Conservation (phyloP, 352 stramenopile genomes). For the Thalassiosira oceanica region DNA sequence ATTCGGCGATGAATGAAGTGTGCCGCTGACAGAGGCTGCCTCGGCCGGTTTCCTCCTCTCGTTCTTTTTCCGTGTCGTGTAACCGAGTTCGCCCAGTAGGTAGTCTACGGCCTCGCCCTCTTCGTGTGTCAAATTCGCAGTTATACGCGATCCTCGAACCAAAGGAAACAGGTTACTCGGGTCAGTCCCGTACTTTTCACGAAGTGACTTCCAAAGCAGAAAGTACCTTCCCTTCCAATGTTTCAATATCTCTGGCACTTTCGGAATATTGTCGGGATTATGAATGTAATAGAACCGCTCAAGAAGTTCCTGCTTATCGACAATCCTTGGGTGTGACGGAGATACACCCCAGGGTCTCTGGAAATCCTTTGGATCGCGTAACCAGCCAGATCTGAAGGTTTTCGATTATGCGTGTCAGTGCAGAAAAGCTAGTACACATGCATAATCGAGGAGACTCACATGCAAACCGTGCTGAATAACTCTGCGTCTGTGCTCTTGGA, state of each 20-base stretch:
- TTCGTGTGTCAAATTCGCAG: constrained; percentile 58
- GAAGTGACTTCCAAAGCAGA: constrained; percentile 60
- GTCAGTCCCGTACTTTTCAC: constrained; percentile 73
- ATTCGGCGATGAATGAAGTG: too few species aligned
- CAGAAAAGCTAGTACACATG: too few species aligned
- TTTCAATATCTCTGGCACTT: constrained; percentile 51
- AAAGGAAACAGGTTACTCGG: constrained; percentile 74
- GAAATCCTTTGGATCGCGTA: constrained; percentile 68
- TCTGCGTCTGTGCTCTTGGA: constrained; percentile 50
- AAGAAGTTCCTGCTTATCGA: constrained; percentile 57
- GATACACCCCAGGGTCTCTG: constrained; percentile 71
- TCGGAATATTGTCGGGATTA: constrained; percentile 61
- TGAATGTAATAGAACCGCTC: constrained; percentile 74
- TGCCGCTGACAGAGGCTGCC: too few species aligned
- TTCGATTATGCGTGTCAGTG: too few species aligned
- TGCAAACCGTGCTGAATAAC: constrained; percentile 69
- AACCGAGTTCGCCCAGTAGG: constrained; percentile 66
- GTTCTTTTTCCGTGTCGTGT: constrained; percentile 15
- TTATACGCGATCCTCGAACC: constrained; percentile 31
- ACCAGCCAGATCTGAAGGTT: constrained; percentile 73
- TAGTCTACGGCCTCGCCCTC: constrained; percentile 65
- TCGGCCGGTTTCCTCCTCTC: too few species aligned
- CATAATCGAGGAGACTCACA: too few species aligned
- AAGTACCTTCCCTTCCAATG: constrained; percentile 54
- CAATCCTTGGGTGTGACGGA: constrained; percentile 56